Conservation (phyloP, 164 flowering plant genomes). For the Berberis thunbergii region DNA sequence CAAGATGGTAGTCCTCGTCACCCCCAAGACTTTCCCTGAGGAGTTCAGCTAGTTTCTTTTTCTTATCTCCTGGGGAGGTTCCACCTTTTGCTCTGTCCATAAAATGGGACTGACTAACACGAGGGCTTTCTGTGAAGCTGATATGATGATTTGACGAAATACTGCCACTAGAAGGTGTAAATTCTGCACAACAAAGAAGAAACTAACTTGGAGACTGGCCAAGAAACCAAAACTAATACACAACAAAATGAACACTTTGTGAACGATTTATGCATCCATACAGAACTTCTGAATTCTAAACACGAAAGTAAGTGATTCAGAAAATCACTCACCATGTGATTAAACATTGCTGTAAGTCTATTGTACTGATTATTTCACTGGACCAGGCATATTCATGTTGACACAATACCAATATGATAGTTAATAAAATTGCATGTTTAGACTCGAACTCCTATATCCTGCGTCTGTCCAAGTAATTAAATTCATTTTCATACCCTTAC, state of each 20-base stretch:
- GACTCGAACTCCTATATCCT: too few relatives aligned
- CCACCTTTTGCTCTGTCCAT: constrained; percentile 16
- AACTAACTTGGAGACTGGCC: not conserved
- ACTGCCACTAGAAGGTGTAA: constrained; percentile 69
- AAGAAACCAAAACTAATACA: not conserved
- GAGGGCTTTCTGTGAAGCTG: constrained; percentile 21
- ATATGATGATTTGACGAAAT: constrained; percentile 34
- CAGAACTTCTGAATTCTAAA: not conserved
- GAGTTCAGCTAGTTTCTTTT: constrained; percentile 59
- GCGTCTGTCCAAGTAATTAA: too few relatives aligned
- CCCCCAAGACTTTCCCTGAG: constrained; percentile 40
- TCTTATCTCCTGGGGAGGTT: constrained; percentile 48
- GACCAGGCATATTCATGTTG: too few relatives aligned
- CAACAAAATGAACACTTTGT: not conserved
- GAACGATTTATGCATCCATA: not conserved
- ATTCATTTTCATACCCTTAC: too few relatives aligned
- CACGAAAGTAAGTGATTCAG: not conserved
- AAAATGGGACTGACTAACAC: constrained; percentile 12
- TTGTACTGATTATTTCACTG: too few relatives aligned
- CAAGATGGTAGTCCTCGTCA: constrained; percentile 13
- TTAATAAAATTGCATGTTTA: too few relatives aligned
- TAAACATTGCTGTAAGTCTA: too few relatives aligned
- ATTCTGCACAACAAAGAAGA: constrained; percentile 42
- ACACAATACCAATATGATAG: too few relatives aligned
- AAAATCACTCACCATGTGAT: too few relatives aligned